A percentile compares a stretch with the other conserved stretches of the same genome.
Evolutionary conservation across 2,329 filamentous ascomycete species (phyloP).

Genomic region (Neofusicoccum parvum): DNA sequence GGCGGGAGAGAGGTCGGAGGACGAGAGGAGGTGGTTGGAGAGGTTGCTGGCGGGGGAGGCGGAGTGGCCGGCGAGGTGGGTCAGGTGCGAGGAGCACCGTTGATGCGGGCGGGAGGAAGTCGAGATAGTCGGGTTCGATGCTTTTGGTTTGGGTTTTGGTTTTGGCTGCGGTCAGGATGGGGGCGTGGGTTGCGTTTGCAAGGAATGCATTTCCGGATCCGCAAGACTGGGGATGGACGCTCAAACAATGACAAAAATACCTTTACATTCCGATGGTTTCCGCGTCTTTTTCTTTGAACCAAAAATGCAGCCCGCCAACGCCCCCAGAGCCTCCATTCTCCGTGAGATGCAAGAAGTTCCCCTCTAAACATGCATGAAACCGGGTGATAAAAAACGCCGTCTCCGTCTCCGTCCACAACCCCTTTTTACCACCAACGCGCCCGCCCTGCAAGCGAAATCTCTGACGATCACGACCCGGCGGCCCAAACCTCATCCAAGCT

Average conservation of each 20-base stretch:
- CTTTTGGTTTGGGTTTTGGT: too few species aligned
- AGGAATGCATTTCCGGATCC: too few species aligned
- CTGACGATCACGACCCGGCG: not conserved
- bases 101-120: not conserved
- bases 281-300: not conserved
- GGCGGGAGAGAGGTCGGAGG: not conserved
- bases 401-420: not conserved
- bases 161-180: too few species aligned
- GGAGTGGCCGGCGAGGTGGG: not conserved
- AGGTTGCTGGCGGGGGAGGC: not conserved
- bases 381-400: not conserved
- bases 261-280: not conserved
- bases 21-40: not conserved
- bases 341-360: not conserved
- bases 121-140: too few species aligned
- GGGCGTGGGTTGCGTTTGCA: too few species aligned
- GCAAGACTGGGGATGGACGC: too few species aligned
- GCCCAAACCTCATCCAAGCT: slow-evolving; percentile 4
- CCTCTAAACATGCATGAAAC: not conserved
- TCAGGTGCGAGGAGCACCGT: not conserved
- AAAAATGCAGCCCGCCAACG: not conserved
- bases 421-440: not conserved
- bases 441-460: not conserved
- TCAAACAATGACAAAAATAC: not conserved
- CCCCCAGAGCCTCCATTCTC: not conserved